Conservation (phyloP, 2,329 filamentous ascomycete species). For the Colletotrichum eleusines region DNA sequence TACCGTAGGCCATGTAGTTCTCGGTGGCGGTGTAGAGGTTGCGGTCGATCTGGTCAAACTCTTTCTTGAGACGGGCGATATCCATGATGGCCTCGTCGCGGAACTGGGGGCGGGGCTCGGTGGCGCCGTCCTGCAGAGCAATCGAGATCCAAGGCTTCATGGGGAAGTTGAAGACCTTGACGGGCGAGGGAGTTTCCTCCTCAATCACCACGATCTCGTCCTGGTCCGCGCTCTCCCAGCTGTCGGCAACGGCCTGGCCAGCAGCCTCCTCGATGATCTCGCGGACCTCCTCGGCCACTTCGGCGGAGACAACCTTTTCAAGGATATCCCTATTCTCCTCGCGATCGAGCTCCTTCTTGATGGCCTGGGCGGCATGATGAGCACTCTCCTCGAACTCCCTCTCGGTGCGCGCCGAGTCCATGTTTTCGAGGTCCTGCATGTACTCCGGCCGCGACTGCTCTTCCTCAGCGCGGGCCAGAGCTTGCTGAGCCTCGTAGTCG, state of each 20-base stretch:
- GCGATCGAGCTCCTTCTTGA: constrained; percentile 68
- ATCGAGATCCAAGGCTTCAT: constrained; percentile 97
- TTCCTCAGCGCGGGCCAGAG: constrained; percentile 70
- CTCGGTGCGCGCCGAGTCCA: constrained; percentile 64
- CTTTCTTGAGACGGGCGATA: constrained; percentile 94
- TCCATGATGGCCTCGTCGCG: constrained; percentile 87
- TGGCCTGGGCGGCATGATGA: constrained; percentile 59
- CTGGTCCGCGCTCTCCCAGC: constrained; percentile 89
- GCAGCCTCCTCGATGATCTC: constrained; percentile 68
- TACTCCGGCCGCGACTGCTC: constrained; percentile 70
- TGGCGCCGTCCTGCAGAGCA: constrained; percentile 71
- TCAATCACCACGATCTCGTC: constrained; percentile 75
- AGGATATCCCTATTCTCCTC: constrained; percentile 64
- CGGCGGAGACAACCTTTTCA: constrained; percentile 64
- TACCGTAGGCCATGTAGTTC: constrained; percentile 93
- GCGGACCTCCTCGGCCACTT: constrained; percentile 62
- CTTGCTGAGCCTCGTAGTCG: constrained; percentile 71
- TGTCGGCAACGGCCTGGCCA: constrained; percentile 77
- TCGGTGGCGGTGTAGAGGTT: constrained; percentile 91
- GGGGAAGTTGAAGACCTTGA: constrained; percentile 94
- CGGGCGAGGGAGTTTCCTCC: constrained; percentile 72
- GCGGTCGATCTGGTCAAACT: constrained; percentile 96
- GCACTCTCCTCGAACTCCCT: constrained; percentile 66
- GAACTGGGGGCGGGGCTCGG: constrained; percentile 72
- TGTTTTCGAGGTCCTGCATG: constrained; percentile 62